Evolutionary conservation across 2,329 filamentous ascomycete genomes (phyloP).

Genomic region (Herpotrichia juniperi): DNA sequence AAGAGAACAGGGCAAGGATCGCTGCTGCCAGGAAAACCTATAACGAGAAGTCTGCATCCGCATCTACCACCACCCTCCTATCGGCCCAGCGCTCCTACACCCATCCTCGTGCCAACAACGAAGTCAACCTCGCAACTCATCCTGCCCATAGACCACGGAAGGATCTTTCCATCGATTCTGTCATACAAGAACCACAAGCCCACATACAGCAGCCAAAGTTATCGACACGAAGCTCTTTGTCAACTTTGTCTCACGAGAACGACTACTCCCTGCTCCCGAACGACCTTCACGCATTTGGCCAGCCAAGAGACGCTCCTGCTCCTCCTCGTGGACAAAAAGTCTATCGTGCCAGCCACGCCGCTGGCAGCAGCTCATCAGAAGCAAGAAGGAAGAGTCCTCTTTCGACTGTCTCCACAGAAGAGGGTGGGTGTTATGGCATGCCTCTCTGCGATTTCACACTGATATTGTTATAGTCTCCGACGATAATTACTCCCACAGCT

Average conservation of each 20-base stretch:
- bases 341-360: background rate
- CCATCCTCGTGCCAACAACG: constrained; percentile 13
- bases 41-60: constrained; percentile 12
- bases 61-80: background rate
- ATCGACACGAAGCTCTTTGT: background rate
- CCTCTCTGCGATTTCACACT: background rate
- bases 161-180: constrained; percentile 28
- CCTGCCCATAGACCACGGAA: constrained; percentile 3
- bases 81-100: constrained; percentile 6
- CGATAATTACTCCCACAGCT: constrained; percentile 2
- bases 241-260: background rate
- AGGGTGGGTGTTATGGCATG: background rate
- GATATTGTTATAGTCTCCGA: background rate
- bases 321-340: constrained; percentile 1
- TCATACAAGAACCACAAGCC: constrained; percentile 28
- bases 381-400: constrained; percentile 21
- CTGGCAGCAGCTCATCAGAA: constrained; percentile 20
- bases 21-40: constrained; percentile 21
- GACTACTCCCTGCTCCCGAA: background rate
- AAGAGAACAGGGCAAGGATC: constrained; percentile 23
- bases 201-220: constrained; percentile 14
- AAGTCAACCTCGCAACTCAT: constrained; percentile 10
- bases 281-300: constrained; percentile 12
- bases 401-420: constrained; percentile 14
- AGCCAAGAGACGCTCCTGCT: constrained; percentile 22